Evolutionary conservation across 805 yeast species (phyloP).

Genomic region (Saccharomycopsis microspora): DNA sequence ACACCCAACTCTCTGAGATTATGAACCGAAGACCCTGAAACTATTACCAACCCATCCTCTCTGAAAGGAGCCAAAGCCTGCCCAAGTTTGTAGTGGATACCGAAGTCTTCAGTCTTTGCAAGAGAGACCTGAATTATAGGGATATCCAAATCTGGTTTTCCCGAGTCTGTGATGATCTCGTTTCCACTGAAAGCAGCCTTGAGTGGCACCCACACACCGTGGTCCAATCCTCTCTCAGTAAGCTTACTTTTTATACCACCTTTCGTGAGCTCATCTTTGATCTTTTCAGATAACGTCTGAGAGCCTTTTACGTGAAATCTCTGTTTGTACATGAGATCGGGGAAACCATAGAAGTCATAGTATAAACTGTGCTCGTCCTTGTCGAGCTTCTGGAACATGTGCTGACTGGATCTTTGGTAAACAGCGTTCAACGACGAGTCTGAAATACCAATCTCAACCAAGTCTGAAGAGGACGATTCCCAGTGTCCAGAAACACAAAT

Average conservation of each 20-base stretch:
- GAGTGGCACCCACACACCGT: conserved; percentile 76
- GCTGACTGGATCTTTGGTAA: not conserved
- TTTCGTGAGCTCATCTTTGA: conserved; percentile 29
- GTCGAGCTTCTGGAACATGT: conserved; percentile 3
- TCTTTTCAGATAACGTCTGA: conserved; percentile 29
- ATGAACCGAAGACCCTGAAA: conserved; percentile 77
- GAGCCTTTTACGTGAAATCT: conserved; percentile 44
- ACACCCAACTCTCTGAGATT: conserved; percentile 46
- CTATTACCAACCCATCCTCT: conserved; percentile 40
- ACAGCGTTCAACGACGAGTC: conserved; percentile 2
- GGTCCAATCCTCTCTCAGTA: conserved; percentile 61
- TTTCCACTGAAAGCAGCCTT: conserved; percentile 51
- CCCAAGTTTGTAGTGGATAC: conserved; percentile 43
- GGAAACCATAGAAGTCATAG: conserved; percentile 72
- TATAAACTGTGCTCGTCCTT: conserved; percentile 42
- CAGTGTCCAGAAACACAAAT: conserved; percentile 71
- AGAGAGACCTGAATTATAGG: conserved; percentile 43
- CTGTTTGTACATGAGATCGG: conserved; percentile 49
- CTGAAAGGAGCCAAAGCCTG: conserved; percentile 39
- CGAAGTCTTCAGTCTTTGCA: conserved; percentile 30
- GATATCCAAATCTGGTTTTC: conserved; percentile 23
- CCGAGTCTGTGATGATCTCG: conserved; percentile 17
- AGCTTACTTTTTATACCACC: conserved; percentile 34
- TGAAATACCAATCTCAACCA: conserved; percentile 40
- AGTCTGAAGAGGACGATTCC: conserved; percentile 33